These are phyloP conservation scores for Ophiostoma perfectum DNA, from an alignment of 2,329 filamentous ascomycete genomes.

Conservation along the genomic window DNA sequence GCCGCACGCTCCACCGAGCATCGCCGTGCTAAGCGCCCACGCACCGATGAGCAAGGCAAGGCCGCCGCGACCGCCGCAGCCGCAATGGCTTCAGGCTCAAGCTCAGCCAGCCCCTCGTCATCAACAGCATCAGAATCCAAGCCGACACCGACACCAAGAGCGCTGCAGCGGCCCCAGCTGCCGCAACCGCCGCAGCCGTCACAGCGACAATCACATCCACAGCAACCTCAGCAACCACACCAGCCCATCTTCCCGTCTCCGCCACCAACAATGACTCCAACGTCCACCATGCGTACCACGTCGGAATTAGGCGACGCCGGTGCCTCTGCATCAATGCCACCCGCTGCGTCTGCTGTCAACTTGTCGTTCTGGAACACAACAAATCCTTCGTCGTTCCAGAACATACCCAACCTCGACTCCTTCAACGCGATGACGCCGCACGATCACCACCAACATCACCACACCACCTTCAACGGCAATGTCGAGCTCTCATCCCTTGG, in stretches of 20 bases:
- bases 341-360: neutral
- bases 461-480: neutral
- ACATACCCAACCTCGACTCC: slow-evolving; percentile 14
- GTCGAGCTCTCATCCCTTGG: slow-evolving; percentile 10
- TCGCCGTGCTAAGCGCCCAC: slow-evolving; percentile 22
- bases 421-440: slow-evolving; percentile 11
- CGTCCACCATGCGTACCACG: slow-evolving; percentile 17
- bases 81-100: neutral
- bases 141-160: neutral
- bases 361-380: slow-evolving; percentile 17
- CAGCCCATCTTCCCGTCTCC: slow-evolving; percentile 16
- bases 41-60: slow-evolving; percentile 13
- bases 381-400: slow-evolving; percentile 8
- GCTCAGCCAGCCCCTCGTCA: neutral
- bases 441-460: slow-evolving; percentile 4
- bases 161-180: neutral
- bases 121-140: neutral
- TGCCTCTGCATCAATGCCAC: neutral
- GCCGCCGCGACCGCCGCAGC: neutral
- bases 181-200: neutral
- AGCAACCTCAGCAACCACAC: neutral
- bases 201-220: neutral
- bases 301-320: slow-evolving; percentile 16
- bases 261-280: slow-evolving; percentile 14
- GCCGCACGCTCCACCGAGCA: slow-evolving; percentile 17